Base-by-base conservation (phyloP, 2,329 filamentous ascomycete species). In the Alternaria ventricosa region DNA sequence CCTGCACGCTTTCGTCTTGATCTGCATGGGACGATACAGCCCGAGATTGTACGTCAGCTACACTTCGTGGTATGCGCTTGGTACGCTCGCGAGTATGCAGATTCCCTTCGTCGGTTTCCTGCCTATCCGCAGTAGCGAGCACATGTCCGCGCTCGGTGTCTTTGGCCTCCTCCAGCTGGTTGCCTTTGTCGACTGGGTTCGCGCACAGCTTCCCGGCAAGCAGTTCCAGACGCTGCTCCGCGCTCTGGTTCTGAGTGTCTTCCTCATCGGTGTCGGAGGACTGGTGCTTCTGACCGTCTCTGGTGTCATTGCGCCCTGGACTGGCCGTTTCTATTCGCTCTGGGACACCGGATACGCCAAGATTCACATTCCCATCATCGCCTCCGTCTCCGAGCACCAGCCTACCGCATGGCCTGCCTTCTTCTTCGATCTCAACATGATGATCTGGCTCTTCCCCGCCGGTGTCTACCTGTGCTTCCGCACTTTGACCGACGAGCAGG, bases 341-440 rank as follows among this genome's bases (percentile, higher is more conserved):
- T 99, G 95, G 94, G 96, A 99, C 80, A 99, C 96, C 6, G 92
- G 93, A 74, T 99, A 99, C 79, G 96, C 96, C 75, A 99, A 99
- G 87, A 96, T 98, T 68, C 96, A 99, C 78, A 99, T 99, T 78
- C 96, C 96, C 65, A 99, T 99, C 78, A 99, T 99, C 80, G 96
- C 96, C 4, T 99, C 96, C n/a, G 96, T 99, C 50, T 99, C 96
- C 1, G 96, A 99, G 84, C 96, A 99, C 84, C 96, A 99, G 84
- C 96, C 96, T 58, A 99, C 96, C 41, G 96, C 96, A 46, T 99
- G 96, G 96, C 96, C 96, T 3, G 93, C 96, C 15, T 99, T 97
- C 87, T 99, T 99, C 86, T 99, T 99, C 81, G 96, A 99, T 76
- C 87, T 99, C 73, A 97, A 97, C 85, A 90, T 99, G 85, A 87